Evolutionary conservation across 2,329 filamentous ascomycete genomes (phyloP).

Genomic region (Epichloe bromicola): DNA sequence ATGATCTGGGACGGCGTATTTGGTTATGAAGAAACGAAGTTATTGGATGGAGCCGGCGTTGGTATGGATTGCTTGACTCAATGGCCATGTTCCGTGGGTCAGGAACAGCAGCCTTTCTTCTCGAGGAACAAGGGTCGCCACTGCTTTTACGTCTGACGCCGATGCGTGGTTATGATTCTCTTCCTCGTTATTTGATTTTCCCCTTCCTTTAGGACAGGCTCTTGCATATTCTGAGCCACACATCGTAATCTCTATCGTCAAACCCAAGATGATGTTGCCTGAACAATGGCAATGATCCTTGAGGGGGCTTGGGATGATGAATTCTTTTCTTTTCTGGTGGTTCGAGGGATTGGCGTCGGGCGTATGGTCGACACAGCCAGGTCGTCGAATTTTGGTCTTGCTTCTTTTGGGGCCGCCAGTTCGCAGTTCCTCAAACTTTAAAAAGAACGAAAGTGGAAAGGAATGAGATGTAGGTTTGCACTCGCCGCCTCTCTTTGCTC

Average conservation of each 20-base stretch:
- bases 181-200: neutral
- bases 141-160: neutral
- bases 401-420: neutral
- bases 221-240: neutral
- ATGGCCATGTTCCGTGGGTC: neutral
- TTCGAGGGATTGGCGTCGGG: neutral
- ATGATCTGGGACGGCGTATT: neutral
- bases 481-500: neutral
- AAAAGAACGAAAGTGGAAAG: neutral
- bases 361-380: neutral
- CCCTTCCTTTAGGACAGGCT: neutral
- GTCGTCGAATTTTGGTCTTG: neutral
- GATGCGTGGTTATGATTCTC: neutral
- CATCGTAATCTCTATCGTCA: neutral
- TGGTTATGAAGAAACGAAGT: conserved; percentile 8
- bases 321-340: neutral
- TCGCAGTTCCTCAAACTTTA: neutral
- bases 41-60: conserved; percentile 9
- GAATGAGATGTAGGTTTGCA: neutral
- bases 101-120: neutral
- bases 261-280: neutral
- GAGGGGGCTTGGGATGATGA: neutral
- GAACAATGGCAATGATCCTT: neutral
- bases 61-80: conserved; percentile 2
- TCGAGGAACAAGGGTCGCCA: neutral